These are phyloP conservation scores for Fibroporia radiculosa DNA, from an alignment of 768 basidiomycete genomes.

Conservation along the genomic window DNA sequence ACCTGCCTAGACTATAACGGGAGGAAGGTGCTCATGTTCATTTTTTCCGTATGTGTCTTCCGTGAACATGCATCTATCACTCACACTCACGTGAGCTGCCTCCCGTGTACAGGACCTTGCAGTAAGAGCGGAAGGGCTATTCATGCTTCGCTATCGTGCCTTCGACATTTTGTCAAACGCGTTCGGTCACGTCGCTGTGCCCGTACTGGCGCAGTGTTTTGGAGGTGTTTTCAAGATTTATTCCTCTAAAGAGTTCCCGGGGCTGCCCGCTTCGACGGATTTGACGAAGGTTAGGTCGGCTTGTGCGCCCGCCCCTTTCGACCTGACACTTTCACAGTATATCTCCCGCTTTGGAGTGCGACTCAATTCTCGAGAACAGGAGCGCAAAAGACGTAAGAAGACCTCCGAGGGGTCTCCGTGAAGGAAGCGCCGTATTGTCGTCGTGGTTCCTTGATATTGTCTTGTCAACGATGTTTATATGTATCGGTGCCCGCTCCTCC, in stretches of 20 bases:
- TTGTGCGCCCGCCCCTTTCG: background rate
- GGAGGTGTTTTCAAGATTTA: slow-evolving; percentile 59
- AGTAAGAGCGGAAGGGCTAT: slow-evolving; percentile 58
- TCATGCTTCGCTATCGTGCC: slow-evolving; percentile 58
- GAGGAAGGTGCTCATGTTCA: slow-evolving; percentile 47
- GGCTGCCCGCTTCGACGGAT: slow-evolving; percentile 56
- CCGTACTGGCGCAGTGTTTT: slow-evolving; percentile 56
- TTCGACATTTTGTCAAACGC: slow-evolving; percentile 40
- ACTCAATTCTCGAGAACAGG: background rate
- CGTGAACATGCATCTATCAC: background rate
- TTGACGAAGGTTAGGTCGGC: slow-evolving; percentile 46
- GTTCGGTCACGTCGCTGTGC: background rate
- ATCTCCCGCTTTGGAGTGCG: slow-evolving; percentile 19
- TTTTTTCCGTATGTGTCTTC: slow-evolving; percentile 41
- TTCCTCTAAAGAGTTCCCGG: slow-evolving; percentile 66
- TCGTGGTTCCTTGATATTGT: too few species aligned
- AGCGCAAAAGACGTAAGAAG: background rate
- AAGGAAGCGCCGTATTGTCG: too few species aligned
- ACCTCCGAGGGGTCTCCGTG: too few species aligned
- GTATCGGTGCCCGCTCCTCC: too few species aligned
- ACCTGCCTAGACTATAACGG: slow-evolving; percentile 32
- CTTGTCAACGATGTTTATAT: too few species aligned
- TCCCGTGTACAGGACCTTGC: slow-evolving; percentile 62
- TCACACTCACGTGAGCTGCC: background rate
- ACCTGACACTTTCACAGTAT: slow-evolving; percentile 23